These are phyloP conservation scores for Hordeum vulgare DNA, from an alignment of 176 grass and related monocot species.

Conservation along the genomic window DNA sequence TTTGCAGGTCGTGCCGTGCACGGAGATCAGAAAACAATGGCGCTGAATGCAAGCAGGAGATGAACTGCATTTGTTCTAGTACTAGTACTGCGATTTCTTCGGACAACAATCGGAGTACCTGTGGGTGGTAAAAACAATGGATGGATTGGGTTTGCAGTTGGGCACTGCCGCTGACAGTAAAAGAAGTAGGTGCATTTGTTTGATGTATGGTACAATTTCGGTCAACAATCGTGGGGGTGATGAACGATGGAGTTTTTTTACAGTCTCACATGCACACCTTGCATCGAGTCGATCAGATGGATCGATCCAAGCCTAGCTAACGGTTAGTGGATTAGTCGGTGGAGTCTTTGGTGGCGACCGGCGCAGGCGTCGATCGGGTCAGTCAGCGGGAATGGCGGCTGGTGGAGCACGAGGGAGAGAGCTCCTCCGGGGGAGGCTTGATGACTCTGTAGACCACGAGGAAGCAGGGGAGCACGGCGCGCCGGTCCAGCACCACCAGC, in stretches of 20 bases:
- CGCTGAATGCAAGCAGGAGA: too few relatives aligned
- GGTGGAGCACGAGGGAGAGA: neutral
- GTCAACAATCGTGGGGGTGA: neutral
- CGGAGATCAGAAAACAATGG: neutral
- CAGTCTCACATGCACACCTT: neutral
- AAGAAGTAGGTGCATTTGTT: neutral
- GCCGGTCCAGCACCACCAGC: slow-evolving; percentile 22
- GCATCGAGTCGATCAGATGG: neutral
- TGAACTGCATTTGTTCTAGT: too few relatives aligned
- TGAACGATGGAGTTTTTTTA: neutral
- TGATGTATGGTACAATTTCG: neutral
- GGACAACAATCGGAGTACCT: too few relatives aligned
- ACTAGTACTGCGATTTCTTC: too few relatives aligned
- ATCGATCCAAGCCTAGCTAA: neutral
- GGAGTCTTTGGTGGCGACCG: neutral
- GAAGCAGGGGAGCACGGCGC: slow-evolving; percentile 37
- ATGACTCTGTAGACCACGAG: slow-evolving; percentile 23
- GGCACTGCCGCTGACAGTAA: neutral
- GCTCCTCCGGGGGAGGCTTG: neutral
- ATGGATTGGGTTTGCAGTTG: neutral
- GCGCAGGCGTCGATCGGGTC: neutral
- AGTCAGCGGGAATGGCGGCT: neutral
- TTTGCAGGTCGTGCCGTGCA: too few relatives aligned
- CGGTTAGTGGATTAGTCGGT: neutral
- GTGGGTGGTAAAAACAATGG: neutral